Base-by-base conservation (phyloP, 331 rosid species). In the Prunus yedoensis region DNA sequence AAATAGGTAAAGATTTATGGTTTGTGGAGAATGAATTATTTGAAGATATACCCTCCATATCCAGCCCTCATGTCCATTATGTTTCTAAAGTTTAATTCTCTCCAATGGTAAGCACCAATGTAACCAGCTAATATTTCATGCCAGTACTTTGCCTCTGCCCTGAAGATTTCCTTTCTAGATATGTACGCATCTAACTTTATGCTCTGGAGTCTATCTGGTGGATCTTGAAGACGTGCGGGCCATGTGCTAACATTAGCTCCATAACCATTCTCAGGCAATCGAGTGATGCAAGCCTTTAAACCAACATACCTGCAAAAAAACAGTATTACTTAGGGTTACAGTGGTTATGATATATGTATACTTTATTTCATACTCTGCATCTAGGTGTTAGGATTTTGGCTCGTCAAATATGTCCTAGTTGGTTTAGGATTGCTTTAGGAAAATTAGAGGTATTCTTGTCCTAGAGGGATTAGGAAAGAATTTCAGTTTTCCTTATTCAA, bases 61-160 rank as follows among this genome's bases (percentile, higher is more conserved):
- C 96, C 92, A 56, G 96, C 98, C 59, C 85, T 90, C 98, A 90
- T 88, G 81, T 94, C 98, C 89, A 91, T 77, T 43, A 91, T 86
- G 76, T 91, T 94, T 87, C 97, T 83, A 21, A 91, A 75, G 51
- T 79, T 80, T 60, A 79, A 79, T 21, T 84, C 83, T 75, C 81
- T 83, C 96, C 96, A 91, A 73, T 69, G 91, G 78, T 51, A 94
- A 63, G 86, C 97, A 23, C 76, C 80, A 20, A 90, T 77, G 72
- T 91, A 94, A 77, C 89, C 86, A 1, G 76, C 78, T 76, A 94
- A 64, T 82, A 88, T 90, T 78, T 94, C 97, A 70, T 78, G 73
- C 98, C 98, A 94, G 79, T 90, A 94, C 71, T 90, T 91, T 46
- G 90, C 69, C 83, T 94, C 97, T 10, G 97, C 98, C 83, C 54